Base-by-base conservation (phyloP, 495 filamentous ascomycete species). In the Aspergillus wentii region DNA sequence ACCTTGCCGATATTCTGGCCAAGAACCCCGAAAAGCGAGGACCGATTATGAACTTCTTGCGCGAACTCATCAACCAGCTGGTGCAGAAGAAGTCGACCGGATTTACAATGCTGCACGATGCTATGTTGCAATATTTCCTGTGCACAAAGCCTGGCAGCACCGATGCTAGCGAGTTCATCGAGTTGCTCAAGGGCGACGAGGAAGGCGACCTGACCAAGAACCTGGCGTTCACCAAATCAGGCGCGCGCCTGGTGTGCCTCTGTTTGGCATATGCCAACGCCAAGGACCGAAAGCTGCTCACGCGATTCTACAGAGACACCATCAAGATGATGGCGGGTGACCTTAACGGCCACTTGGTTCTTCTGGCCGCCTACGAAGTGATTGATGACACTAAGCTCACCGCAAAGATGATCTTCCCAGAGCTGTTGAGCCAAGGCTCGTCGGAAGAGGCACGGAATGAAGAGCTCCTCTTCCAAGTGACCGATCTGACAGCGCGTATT, bases 61-160 rank as follows among this genome's bases (percentile, higher is more conserved):
- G 80, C 44, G 84, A 90, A 44, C 71, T 95, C 49, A 86, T 90
- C 65, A 94, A 95, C 58, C 76, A 82, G 39, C 76, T 97, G 16
- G 72, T 96, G 36, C 88, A 96, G 66, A 99, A 99, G 75, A 89
- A 94, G 65, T 78, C 86, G 49, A 91, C 88, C 10, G 88, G 85
- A 5, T 99, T 97, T 62, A 94, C 88, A 1, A 90, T 97, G 71
- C 74, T 97, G 4, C 94, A 99, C 59, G 91, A 94, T 46, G 94
- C 92, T 15, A 94, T 97, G 91, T 76, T 96, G 32, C 89, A 99
- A 55, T 97, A 96, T 58, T 92, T 88, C 64, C 71, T 87, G 31
- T 89, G 84, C 54, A 76, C 80, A 30, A 83, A 81, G 33, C 69
- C 78, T 9, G 87, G 82, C 14, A 85, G 78, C 49, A 76, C 80